Conservation (phyloP, 106 monocot genomes). For the Allium cepa region DNA sequence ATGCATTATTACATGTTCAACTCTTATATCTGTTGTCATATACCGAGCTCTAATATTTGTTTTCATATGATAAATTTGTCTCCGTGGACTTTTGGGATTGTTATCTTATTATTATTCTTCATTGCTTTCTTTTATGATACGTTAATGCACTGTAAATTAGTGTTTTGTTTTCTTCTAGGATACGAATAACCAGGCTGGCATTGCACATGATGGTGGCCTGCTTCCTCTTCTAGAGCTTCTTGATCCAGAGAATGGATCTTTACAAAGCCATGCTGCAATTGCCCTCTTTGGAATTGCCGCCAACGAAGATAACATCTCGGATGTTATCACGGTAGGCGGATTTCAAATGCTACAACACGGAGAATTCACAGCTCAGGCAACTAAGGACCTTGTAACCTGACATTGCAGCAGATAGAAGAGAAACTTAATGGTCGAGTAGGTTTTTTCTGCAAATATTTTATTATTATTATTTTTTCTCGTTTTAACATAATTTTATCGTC, state of each 20-base stretch:
- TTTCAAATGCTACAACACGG: slow-evolving; percentile 97
- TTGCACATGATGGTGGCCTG: slow-evolving; percentile 75
- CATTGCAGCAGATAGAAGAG: slow-evolving; percentile 92
- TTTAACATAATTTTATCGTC: too few species aligned
- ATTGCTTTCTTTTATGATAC: too few species aligned
- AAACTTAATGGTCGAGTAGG: too few species aligned
- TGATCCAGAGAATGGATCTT: slow-evolving; percentile 85
- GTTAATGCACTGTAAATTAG: too few species aligned
- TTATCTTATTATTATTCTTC: too few species aligned
- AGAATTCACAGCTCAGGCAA: slow-evolving; percentile 98
- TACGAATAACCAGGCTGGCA: slow-evolving; percentile 89
- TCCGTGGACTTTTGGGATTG: too few species aligned
- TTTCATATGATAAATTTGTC: too few species aligned
- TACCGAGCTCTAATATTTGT: too few species aligned
- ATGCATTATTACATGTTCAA: too few species aligned
- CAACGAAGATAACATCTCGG: slow-evolving; percentile 91
- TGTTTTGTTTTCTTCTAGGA: slow-evolving; percentile 25
- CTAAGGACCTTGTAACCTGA: slow-evolving; percentile 98
- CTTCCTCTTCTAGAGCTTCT: slow-evolving; percentile 72
- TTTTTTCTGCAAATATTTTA: too few species aligned
- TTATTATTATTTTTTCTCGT: too few species aligned
- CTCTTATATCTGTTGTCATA: too few species aligned
- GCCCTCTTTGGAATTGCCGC: slow-evolving; percentile 91
- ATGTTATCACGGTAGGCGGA: slow-evolving; percentile 90
- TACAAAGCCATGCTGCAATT: slow-evolving; percentile 98